Evolutionary conservation across 352 stramenopile species (phyloP).

Genomic region (Phytophthora pseudosyringae): DNA sequence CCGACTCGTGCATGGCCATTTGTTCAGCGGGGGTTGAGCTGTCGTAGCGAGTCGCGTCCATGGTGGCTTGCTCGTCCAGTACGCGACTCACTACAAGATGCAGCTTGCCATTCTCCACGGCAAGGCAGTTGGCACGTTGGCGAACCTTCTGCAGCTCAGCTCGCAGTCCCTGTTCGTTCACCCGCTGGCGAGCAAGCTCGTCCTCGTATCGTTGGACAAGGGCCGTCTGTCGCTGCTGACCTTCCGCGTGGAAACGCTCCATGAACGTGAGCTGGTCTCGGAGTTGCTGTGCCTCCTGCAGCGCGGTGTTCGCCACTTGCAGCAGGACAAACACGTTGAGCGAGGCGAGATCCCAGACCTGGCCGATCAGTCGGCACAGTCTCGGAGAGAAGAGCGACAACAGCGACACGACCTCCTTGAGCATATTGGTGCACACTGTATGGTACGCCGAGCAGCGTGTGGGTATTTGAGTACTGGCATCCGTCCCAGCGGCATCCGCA

Average conservation of each 20-base stretch:
- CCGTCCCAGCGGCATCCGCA: conserved; percentile 9
- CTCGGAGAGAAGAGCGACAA: conserved; percentile 57
- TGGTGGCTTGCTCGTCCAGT: conserved; percentile 34
- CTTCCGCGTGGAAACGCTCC: conserved; percentile 43
- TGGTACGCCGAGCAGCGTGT: conserved; percentile 53
- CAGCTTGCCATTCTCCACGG: conserved; percentile 60
- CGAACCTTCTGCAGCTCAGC: conserved; percentile 63
- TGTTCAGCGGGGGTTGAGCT: conserved; percentile 23
- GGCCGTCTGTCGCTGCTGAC: conserved; percentile 34
- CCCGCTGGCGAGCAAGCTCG: conserved; percentile 43
- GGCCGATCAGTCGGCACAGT: conserved; percentile 51
- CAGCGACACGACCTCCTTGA: conserved; percentile 52
- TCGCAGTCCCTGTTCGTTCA: conserved; percentile 47
- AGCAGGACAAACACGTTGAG: conserved; percentile 73
- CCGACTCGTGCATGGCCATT: conserved; percentile 5
- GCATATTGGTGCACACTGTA: conserved; percentile 56
- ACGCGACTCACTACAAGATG: conserved; percentile 48
- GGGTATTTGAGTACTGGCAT: conserved; percentile 39
- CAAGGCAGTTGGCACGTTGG: conserved; percentile 54
- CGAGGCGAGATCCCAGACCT: conserved; percentile 70
- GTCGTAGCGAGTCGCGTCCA: conserved; percentile 36
- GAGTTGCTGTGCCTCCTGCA: conserved; percentile 46
- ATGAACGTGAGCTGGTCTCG: conserved; percentile 35
- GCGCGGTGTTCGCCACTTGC: conserved; percentile 46
- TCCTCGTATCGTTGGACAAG: conserved; percentile 43